Evolutionary conservation across 106 monocot species (phyloP).

Genomic region (Dioscorea dumetorum): DNA sequence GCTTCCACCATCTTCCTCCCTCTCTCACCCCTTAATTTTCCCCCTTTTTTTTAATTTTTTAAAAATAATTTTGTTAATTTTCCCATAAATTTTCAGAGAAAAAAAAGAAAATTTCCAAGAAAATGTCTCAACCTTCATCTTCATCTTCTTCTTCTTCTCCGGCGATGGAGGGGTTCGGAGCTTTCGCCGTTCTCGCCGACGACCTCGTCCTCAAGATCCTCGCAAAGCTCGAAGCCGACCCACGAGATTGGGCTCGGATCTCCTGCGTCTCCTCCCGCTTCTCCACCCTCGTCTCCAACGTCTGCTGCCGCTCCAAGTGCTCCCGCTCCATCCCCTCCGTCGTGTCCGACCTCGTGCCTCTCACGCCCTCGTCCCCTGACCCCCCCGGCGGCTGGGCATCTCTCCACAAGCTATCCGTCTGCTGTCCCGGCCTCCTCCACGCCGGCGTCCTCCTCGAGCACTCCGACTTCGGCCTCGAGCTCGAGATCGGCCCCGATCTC

Average conservation of each 20-base stretch:
- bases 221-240: slow-evolving; percentile 57
- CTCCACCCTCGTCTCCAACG: slow-evolving; percentile 39
- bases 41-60: background rate
- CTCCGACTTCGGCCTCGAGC: slow-evolving; percentile 85
- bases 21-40: background rate
- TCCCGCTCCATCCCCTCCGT: slow-evolving; percentile 24
- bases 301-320: slow-evolving; percentile 47
- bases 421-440: slow-evolving; percentile 81
- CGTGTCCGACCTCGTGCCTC: slow-evolving; percentile 7
- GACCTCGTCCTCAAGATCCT: slow-evolving; percentile 70
- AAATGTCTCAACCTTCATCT: too few relatives aligned
- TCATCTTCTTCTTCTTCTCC: too few relatives aligned
- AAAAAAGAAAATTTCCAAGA: too few relatives aligned
- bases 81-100: background rate
- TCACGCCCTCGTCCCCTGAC: background rate
- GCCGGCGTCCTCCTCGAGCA: slow-evolving; percentile 81
- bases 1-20: background rate
- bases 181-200: slow-evolving; percentile 46
- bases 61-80: background rate
- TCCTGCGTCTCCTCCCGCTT: slow-evolving; percentile 56
- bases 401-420: slow-evolving; percentile 82
- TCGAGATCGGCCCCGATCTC: slow-evolving; percentile 71
- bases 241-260: slow-evolving; percentile 70
- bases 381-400: slow-evolving; percentile 39
- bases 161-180: background rate